These are phyloP conservation scores for Lachancea nothofagi DNA, from an alignment of 805 yeast species.

Conservation along the genomic window DNA sequence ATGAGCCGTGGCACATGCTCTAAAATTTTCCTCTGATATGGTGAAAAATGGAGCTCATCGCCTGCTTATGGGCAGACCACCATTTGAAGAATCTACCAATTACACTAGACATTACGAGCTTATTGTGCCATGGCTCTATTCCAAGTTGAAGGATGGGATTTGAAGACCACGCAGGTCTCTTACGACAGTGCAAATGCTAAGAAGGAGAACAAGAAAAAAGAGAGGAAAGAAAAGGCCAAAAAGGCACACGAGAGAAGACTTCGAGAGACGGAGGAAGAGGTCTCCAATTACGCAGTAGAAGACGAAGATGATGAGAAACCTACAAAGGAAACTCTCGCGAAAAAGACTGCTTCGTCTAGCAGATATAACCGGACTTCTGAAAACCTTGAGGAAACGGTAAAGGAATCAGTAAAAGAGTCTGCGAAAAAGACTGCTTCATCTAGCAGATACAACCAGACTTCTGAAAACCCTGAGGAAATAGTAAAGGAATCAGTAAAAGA, in stretches of 20 bases:
- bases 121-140: constrained; percentile 62
- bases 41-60: constrained; percentile 6
- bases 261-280: constrained; percentile 8
- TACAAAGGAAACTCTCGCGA: too few relatives aligned
- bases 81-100: too few relatives aligned
- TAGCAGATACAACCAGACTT: too few relatives aligned
- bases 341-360: too few relatives aligned
- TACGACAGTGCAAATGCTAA: constrained; percentile 36
- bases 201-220: constrained; percentile 25
- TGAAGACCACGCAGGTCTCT: constrained; percentile 50
- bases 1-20: constrained; percentile 1
- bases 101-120: too few relatives aligned
- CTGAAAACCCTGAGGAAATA: too few relatives aligned
- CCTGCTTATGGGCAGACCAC: neutral
- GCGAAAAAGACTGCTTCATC: too few relatives aligned
- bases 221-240: constrained; percentile 20
- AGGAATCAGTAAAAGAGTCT: too few relatives aligned
- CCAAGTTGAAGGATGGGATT: constrained; percentile 78
- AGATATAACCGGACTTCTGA: too few relatives aligned
- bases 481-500: too few relatives aligned
- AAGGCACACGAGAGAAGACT: constrained; percentile 14
- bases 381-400: too few relatives aligned
- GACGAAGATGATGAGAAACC: constrained; percentile 17
- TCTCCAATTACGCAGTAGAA: constrained; percentile 11
- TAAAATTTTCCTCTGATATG: too few relatives aligned